phyloP scores from a whole-genome alignment of 257 asterid species.

The Craterostigma plantagineum region DNA sequence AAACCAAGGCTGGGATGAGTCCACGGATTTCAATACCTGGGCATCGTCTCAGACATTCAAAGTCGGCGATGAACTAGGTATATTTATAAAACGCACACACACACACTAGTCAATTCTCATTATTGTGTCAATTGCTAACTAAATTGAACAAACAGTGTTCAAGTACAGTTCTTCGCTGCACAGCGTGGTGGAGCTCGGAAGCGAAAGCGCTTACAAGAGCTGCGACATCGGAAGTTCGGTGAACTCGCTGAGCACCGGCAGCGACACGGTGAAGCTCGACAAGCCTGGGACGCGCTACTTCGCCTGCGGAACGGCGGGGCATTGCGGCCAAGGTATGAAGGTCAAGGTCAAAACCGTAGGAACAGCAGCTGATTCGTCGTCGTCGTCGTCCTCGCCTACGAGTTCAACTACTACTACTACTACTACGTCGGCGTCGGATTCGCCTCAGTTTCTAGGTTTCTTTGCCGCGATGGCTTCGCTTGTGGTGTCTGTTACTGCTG shows the following conservation, averaged over 20 bases:
- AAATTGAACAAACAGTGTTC: too few relatives aligned
- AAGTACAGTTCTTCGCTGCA: slow-evolving; percentile 58
- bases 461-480: slow-evolving; percentile 8
- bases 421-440: too few relatives aligned
- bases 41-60: slow-evolving; percentile 49
- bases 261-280: slow-evolving; percentile 38
- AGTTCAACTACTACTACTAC: too few relatives aligned
- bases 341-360: slow-evolving; percentile 47
- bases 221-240: slow-evolving; percentile 36
- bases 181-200: slow-evolving; percentile 45
- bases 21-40: slow-evolving; percentile 66
- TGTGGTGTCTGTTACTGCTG: neutral
- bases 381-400: slow-evolving; percentile 13
- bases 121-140: too few relatives aligned
- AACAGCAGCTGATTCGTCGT: slow-evolving; percentile 20
- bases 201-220: slow-evolving; percentile 49
- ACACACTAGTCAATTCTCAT: too few relatives aligned
- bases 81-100: too few relatives aligned
- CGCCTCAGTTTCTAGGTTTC: slow-evolving; percentile 6
- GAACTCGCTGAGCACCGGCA: slow-evolving; percentile 34
- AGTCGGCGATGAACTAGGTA: slow-evolving; percentile 79
- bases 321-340: slow-evolving; percentile 70
- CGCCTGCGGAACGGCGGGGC: slow-evolving; percentile 75
- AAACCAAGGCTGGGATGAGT: slow-evolving; percentile 79
- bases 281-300: slow-evolving; percentile 58